Base-by-base conservation (phyloP, 768 basidiomycete species). In the Dioszegia crocea region DNA sequence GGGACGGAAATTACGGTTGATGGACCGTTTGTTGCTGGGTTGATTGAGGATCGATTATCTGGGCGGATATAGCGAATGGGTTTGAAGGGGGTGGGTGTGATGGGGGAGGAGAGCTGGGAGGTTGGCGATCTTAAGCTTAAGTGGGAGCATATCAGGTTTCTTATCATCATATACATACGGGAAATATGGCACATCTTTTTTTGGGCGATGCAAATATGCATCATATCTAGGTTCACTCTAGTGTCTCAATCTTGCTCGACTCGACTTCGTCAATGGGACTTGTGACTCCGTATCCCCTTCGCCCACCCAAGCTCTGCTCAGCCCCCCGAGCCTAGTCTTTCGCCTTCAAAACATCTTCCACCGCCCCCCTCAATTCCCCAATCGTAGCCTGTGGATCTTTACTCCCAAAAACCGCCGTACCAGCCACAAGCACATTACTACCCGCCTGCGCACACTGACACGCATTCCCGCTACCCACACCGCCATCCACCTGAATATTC, bases 401-500 rank as follows among this genome's bases (percentile, higher is more conserved):
- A 1, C 91, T 86, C 40, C 83, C 84, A 71, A 98, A 98, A 61
- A 99, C 88, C 5, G 94, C 92, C 6, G 93, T 97, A 12, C 96
- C 96, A 12, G 96, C 93, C 27, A 99, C 96, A 53, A 98, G 91
- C 64, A 99, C 92, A 71, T 99, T 99, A 78, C 91, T 92, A 21
- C 94, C 93, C 38, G 94, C 96, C 57, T 89, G 79, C 1, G 96
- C 93, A 69, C 96, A 98, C 53, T 81, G 81, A 68, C 83, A 88
- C 57, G 96, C 83, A 2, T 91, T 98, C 65, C 87, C 87, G 4
- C 89, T 88, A 5, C 91, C 88, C n/a, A 99, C 88, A 38, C 96
- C 96, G 30, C 96, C 96, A 75, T 99, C 96, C 50, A 99, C 96
- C 78, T 99, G 91, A 60, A 99, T 97, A 73, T 98, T 90, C 77